phyloP scores from a whole-genome alignment of 202 grass and related monocot genomes.

The Carex sylvatica region DNA sequence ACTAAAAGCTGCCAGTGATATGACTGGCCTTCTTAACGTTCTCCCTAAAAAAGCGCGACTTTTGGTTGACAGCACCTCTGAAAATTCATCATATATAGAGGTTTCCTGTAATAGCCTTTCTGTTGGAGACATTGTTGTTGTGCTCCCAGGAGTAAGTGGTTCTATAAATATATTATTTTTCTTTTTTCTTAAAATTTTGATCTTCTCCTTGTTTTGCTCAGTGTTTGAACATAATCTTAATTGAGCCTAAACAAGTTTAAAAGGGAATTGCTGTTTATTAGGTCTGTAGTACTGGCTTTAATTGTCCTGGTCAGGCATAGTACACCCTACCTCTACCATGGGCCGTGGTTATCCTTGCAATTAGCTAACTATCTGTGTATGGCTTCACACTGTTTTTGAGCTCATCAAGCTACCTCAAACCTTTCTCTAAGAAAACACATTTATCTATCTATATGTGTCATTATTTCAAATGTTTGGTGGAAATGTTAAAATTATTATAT shows the following conservation, averaged over 20 bases:
- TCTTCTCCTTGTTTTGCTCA: neutral
- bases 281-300: neutral
- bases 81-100: slow-evolving; percentile 75
- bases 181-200: neutral
- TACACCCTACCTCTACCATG: neutral
- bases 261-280: neutral
- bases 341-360: neutral
- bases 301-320: no score
- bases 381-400: neutral
- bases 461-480: neutral
- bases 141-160: slow-evolving; percentile 84
- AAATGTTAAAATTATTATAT: neutral
- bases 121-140: slow-evolving; percentile 69
- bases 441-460: neutral
- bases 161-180: neutral
- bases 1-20: slow-evolving; percentile 91
- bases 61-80: slow-evolving; percentile 53
- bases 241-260: neutral
- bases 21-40: slow-evolving; percentile 92
- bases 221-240: neutral
- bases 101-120: slow-evolving; percentile 80
- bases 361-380: neutral
- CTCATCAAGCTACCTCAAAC: neutral
- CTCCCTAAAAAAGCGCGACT: slow-evolving; percentile 85
- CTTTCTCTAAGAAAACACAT: neutral